A percentile compares a stretch with the other conserved stretches of the same genome.
Evolutionary conservation across 495 filamentous ascomycete species (phyloP).

Genomic region (Darksidea phi): DNA sequence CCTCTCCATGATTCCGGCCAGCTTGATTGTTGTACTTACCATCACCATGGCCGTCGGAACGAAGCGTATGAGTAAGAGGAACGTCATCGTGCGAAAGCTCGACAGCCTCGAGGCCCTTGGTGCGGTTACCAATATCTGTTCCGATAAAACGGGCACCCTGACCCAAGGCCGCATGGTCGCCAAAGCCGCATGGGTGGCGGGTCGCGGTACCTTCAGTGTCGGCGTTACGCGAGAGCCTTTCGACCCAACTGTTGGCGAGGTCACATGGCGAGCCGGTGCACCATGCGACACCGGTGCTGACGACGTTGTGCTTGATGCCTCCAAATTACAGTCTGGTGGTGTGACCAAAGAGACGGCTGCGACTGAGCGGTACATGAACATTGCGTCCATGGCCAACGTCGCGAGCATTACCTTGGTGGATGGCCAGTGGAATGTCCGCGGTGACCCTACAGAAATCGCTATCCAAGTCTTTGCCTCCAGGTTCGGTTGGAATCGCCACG

Average conservation of each 20-base stretch:
- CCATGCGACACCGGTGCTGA: slow-evolving; percentile 32
- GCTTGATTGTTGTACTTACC: slow-evolving; percentile 68
- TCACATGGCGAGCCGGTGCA: slow-evolving; percentile 18
- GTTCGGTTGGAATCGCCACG: slow-evolving; percentile 44
- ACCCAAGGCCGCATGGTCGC: slow-evolving; percentile 64
- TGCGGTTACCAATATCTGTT: slow-evolving; percentile 50
- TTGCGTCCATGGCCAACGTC: slow-evolving; percentile 41
- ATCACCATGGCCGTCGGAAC: slow-evolving; percentile 74
- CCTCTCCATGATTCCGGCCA: slow-evolving; percentile 64
- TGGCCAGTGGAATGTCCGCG: slow-evolving; percentile 49
- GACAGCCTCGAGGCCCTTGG: slow-evolving; percentile 61
- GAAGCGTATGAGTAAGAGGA: slow-evolving; percentile 66
- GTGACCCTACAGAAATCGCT: slow-evolving; percentile 59
- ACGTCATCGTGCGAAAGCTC: slow-evolving; percentile 70
- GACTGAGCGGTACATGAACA: slow-evolving; percentile 32
- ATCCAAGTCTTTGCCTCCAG: slow-evolving; percentile 52
- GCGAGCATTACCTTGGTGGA: slow-evolving; percentile 35
- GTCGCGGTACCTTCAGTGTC: slow-evolving; percentile 38
- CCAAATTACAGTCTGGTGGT: slow-evolving; percentile 30
- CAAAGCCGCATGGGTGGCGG: slow-evolving; percentile 52
- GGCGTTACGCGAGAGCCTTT: slow-evolving; percentile 37
- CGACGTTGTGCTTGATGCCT: slow-evolving; percentile 34
- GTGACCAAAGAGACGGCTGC: slow-evolving; percentile 39
- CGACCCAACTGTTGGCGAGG: slow-evolving; percentile 37
- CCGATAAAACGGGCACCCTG: slow-evolving; percentile 69